Evolutionary conservation across 2,329 filamentous ascomycete genomes (phyloP), one percentile per base, ranked within the genome.

Genomic region (Teratosphaeria epicoccoides): DNA sequence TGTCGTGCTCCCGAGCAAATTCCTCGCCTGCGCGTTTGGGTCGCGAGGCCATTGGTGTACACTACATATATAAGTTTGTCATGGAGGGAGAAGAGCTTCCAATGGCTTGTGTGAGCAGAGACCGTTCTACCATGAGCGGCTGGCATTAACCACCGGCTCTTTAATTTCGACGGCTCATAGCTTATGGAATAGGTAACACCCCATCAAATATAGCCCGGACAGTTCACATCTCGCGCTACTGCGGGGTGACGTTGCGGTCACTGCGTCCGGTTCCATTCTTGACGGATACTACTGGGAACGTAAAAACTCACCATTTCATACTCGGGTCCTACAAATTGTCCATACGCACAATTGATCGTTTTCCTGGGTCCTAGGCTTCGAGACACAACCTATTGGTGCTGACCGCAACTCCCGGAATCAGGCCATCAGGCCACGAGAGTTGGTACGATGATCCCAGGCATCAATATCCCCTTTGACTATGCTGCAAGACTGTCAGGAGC

Each of bases 21-120:
- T 84, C 81, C 72, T 95, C 89, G 61, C 84, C 87, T 4, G 81
- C 85, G 58, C 89, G 84, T 72, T 91, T 95, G 9, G 88, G 88
- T 33, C 88, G 85, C 49, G 85, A 40, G n/a, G 33, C 33, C 33
- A 40, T 40, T 40, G 14, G 9, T n/a, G 33, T 40, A 17, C 20
- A 17, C 4, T 40, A 17, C 10, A 40, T 17, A 17, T n/a, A n/a
- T n/a, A n/a, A n/a, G n/a, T n/a, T 85, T 24, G 83, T 49, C 10
- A 40, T 40, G 33, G n/a, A 20, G 4, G 33, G n/a, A 6, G 20
- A n/a, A 2, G 14, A 2, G n/a, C n/a, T n/a, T 37, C 11, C 29
- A 37, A 37, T 37, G 29, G 29, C 4, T n/a, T n/a, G 14, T 2
- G 6, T 37, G 14, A 14, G 29, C 29, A 14, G 14, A 14, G 17